A percentile compares a stretch with the other conserved stretches of the same genome.
Conservation (phyloP, 164 flowering plant genomes). For the Nymphaea colorata region DNA sequence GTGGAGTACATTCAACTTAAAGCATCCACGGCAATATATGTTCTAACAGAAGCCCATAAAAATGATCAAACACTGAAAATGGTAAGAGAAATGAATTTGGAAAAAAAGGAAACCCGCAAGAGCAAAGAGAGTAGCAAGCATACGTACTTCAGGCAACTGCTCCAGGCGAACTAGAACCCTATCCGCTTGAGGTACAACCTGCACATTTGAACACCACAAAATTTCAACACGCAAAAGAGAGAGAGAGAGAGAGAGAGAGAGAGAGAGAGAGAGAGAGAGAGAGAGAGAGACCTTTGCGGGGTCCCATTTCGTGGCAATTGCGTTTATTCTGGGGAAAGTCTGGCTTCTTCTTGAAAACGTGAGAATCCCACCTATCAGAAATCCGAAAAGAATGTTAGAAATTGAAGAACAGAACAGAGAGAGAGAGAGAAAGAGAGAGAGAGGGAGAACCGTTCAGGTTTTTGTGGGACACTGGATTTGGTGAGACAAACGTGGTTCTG, state of each 20-base stretch:
- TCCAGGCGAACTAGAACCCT: constrained; percentile 79
- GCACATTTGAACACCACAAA: constrained; percentile 1
- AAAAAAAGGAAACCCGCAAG: neutral
- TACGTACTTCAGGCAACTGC: constrained; percentile 54
- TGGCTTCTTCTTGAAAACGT: neutral
- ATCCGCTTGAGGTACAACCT: constrained; percentile 87
- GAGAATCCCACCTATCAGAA: neutral
- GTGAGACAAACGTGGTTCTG: neutral
- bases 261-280: neutral
- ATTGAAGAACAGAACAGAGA: neutral
- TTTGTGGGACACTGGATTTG: neutral
- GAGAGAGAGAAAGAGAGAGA: neutral
- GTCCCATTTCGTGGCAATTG: constrained; percentile 53
- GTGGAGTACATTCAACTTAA: too few species aligned
- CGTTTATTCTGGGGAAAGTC: constrained; percentile 28
- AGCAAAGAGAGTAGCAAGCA: neutral
- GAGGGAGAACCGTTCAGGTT: neutral
- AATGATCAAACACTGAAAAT: too few species aligned
- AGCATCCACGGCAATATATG: too few species aligned
- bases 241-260: neutral
- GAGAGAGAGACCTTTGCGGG: constrained; percentile 50
- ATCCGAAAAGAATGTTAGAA: neutral
- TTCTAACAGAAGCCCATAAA: too few species aligned
- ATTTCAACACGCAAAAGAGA: neutral
- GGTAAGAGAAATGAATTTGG: too few species aligned